Evolutionary conservation across 805 yeast genomes (phyloP).

Genomic region (Cyberlindnera nakhonratchasimensis): DNA sequence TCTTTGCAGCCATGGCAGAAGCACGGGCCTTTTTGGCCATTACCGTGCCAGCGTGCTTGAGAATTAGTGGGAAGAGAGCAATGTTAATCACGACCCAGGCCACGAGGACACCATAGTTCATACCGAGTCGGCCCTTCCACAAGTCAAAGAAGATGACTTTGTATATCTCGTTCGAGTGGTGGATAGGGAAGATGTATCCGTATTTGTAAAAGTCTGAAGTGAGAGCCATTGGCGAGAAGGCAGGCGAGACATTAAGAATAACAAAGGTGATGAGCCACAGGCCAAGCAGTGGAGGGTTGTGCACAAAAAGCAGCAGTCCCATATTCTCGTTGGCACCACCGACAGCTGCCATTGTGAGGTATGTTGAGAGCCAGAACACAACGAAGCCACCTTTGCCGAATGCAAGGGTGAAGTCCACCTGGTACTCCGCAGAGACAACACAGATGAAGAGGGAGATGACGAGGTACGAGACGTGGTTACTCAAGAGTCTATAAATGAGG

Average conservation of each 20-base stretch:
- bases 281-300: constrained; percentile 62
- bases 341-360: constrained; percentile 67
- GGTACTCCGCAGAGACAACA: constrained; percentile 64
- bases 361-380: constrained; percentile 69
- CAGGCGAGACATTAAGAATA: constrained; percentile 62
- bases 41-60: constrained; percentile 38
- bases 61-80: constrained; percentile 40
- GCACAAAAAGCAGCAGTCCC: constrained; percentile 47
- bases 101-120: constrained; percentile 54
- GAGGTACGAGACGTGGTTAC: constrained; percentile 52
- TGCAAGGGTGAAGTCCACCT: constrained; percentile 51
- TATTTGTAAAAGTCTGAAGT: constrained; percentile 54
- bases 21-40: constrained; percentile 31
- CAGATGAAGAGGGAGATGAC: constrained; percentile 56
- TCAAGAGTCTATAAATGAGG: constrained; percentile 47
- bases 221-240: constrained; percentile 62
- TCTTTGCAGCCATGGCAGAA: constrained; percentile 13
- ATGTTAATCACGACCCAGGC: constrained; percentile 59
- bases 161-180: constrained; percentile 58
- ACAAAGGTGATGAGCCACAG: constrained; percentile 74
- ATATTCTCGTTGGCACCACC: constrained; percentile 73
- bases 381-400: constrained; percentile 72
- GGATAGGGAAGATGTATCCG: constrained; percentile 69
- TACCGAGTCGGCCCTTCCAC: constrained; percentile 54
- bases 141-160: constrained; percentile 58